Evolutionary conservation across 2,329 filamentous ascomycete species (phyloP), one percentile per base, ranked within the genome.

Genomic region (Purpureocillium lavendulum): DNA sequence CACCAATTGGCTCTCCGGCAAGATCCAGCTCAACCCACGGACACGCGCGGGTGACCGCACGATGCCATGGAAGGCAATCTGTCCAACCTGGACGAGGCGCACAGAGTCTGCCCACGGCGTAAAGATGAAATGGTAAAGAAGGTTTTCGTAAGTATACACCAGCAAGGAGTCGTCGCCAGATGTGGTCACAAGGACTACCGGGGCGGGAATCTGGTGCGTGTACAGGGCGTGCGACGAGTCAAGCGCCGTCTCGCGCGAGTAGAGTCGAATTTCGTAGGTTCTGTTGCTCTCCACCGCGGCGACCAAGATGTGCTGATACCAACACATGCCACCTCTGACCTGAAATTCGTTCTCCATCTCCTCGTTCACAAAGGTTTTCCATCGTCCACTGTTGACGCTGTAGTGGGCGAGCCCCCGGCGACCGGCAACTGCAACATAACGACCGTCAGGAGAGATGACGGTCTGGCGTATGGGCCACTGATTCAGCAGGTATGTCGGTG

Each of bases 1-100:
- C 29, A 82, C 71, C 45, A 96, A 70, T 59, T 98, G 92, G 45
- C 81, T 81, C 52, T 97, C 90, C 2, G 92, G 92, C 37, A 98
- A 62, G 44, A 98, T 84, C 92, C 92, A 98, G 62, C 88, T 96
- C 31, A 98, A 78, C 9, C 89, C 87, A 49, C 92, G 80, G 5
- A 98, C 92, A 55, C 92, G 77, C 16, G 89, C 87, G 10, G 92
- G 92, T 29, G 92, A 94, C 51, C 92, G 74, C 33, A 98, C 89
- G 45, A 98, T 96, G 34, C 92, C 92, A 58, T 98, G 86, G 51
- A 98, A 92, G 11, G 87, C 90, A 53, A 98, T 98, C 58, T 97
- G 92, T 9, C 94, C 92, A n/a, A 97, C 89, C 56, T 94, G 88
- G 7, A 94, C 77, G 24, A 97, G 73, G 33, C 80, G 82, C 28